phyloP scores from a whole-genome alignment of 2,329 filamentous ascomycete genomes.

The Pezicula radicicola region DNA sequence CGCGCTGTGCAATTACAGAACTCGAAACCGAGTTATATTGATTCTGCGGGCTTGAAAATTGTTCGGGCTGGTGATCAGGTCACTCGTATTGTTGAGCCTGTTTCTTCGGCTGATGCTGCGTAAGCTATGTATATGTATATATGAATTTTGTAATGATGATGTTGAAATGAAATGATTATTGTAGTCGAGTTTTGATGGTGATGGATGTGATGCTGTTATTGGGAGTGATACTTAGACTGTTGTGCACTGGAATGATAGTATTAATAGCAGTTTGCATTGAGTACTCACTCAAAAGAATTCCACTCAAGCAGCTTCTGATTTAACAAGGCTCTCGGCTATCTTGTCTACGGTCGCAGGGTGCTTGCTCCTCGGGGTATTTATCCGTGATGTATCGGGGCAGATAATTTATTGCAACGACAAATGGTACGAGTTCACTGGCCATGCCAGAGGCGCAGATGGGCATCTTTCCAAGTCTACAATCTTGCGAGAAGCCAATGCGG shows the following conservation, averaged over 20 bases:
- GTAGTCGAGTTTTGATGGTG: too few relatives aligned
- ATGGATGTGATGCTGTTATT: too few relatives aligned
- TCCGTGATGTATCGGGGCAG: not conserved
- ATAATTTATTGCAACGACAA: not conserved
- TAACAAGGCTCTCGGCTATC: not conserved
- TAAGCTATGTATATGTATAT: slow-evolving; percentile 30
- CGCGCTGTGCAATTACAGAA: slow-evolving; percentile 69
- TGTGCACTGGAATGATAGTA: too few relatives aligned
- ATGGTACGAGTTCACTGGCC: not conserved
- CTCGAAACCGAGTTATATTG: slow-evolving; percentile 74
- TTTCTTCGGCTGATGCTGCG: slow-evolving; percentile 77
- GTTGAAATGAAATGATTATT: too few relatives aligned
- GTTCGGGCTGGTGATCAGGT: slow-evolving; percentile 79
- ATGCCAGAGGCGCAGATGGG: not conserved
- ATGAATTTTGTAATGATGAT: not conserved
- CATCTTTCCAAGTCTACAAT: not conserved
- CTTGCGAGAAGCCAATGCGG: not conserved
- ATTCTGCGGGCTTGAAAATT: slow-evolving; percentile 75
- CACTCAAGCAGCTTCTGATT: too few relatives aligned
- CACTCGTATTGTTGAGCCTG: slow-evolving; percentile 76
- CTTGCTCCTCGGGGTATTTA: not conserved
- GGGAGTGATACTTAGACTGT: too few relatives aligned
- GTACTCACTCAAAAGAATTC: too few relatives aligned
- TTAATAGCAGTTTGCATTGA: too few relatives aligned
- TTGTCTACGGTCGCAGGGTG: too few relatives aligned